Evolutionary conservation across 176 grass and related monocot species (phyloP).

Genomic region (Poa pratensis): DNA sequence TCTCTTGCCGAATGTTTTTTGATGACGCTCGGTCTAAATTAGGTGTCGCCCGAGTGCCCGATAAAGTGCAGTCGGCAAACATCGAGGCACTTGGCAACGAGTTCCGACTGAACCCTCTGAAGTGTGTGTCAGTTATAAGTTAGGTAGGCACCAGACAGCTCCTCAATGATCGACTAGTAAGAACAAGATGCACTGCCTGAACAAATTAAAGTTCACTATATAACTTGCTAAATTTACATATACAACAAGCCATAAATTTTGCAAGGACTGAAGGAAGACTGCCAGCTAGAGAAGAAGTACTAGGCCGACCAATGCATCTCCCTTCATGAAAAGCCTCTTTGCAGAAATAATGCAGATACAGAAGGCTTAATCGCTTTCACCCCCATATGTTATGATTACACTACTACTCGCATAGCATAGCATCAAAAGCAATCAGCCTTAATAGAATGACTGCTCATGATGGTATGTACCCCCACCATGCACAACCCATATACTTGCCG

Average conservation of each 20-base stretch:
- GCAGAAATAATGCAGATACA: constrained; percentile 44
- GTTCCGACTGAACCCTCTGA: no score
- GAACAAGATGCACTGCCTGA: background rate
- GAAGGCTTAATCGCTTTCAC: constrained; percentile 35
- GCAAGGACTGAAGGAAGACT: constrained; percentile 21
- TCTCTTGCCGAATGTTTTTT: no score
- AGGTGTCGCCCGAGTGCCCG: no score
- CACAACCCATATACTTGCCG: constrained; percentile 32
- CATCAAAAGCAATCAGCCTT: constrained; percentile 96
- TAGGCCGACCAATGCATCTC: constrained; percentile 28
- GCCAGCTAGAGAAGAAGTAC: constrained; percentile 39
- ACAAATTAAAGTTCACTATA: constrained; percentile 38
- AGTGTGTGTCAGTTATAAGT: background rate
- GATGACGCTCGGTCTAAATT: no score
- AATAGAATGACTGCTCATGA: constrained; percentile 97
- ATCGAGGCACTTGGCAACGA: no score
- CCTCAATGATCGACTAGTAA: constrained; percentile 2
- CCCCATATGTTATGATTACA: constrained; percentile 31
- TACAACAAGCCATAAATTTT: constrained; percentile 50
- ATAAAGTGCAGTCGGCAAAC: no score
- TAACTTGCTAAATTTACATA: constrained; percentile 48
- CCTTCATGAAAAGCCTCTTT: constrained; percentile 45
- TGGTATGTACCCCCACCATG: constrained; percentile 67
- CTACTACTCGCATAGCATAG: constrained; percentile 61
- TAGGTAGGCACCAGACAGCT: background rate